Evolutionary conservation across 1,284 basidiomycete species (phyloP).

Genomic region (Anthracocystis setariae): DNA sequence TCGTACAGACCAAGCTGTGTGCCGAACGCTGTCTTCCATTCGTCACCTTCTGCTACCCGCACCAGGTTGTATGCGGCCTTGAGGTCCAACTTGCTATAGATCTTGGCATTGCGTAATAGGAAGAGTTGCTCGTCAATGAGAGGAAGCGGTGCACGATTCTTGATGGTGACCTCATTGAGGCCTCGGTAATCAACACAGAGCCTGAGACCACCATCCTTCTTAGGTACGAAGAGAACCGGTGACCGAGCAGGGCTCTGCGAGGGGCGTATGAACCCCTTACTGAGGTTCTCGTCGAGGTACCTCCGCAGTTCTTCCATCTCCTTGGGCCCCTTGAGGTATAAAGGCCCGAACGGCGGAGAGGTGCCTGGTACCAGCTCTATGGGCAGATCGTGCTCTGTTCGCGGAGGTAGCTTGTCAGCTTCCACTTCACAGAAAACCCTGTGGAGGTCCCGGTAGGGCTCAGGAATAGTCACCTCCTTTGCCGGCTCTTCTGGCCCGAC

Average conservation of each 20-base stretch:
- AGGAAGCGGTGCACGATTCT: conserved; percentile 69
- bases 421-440: too few relatives aligned
- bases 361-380: too few relatives aligned
- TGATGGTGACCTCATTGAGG: conserved; percentile 67
- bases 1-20: too few relatives aligned
- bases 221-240: conserved; percentile 71
- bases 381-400: too few relatives aligned
- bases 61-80: conserved; percentile 56
- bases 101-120: conserved; percentile 57
- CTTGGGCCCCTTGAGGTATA: conserved; percentile 4
- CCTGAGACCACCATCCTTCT: conserved; percentile 70
- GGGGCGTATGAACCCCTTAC: conserved; percentile 6
- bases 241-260: conserved; percentile 62
- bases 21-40: too few relatives aligned
- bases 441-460: too few relatives aligned
- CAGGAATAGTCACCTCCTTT: too few relatives aligned
- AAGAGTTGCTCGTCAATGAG: conserved; percentile 69
- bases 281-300: too few relatives aligned
- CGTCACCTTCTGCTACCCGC: conserved; percentile 66
- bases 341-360: not conserved
- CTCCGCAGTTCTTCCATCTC: conserved; percentile 2
- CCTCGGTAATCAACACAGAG: too few relatives aligned
- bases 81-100: conserved; percentile 68
- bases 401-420: too few relatives aligned
- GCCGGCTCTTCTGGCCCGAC: too few relatives aligned